Conservation (phyloP, 208 protist species). For the Endotrypanum monterogeii region DNA sequence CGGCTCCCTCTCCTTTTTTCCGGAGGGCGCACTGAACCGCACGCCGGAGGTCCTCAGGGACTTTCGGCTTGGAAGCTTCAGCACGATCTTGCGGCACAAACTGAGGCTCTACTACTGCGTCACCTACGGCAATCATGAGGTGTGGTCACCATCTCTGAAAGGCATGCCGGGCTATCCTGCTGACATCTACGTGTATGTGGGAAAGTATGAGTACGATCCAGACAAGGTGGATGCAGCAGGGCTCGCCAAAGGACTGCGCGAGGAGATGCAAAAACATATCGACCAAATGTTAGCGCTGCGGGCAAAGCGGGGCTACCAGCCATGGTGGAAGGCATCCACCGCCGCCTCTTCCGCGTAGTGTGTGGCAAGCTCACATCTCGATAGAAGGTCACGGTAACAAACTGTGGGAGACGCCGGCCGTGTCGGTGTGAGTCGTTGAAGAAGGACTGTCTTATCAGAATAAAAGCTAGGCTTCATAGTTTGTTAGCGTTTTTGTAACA, state of each 20-base stretch:
- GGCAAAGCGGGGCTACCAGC: slow-evolving; percentile 38
- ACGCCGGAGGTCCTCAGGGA: slow-evolving; percentile 75
- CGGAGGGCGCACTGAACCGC: slow-evolving; percentile 83
- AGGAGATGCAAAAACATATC: slow-evolving; percentile 79
- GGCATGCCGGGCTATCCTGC: slow-evolving; percentile 74
- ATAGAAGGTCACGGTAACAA: not conserved
- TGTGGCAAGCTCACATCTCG: not conserved
- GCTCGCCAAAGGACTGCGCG: slow-evolving; percentile 50
- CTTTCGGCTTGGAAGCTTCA: slow-evolving; percentile 87
- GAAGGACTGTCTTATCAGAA: not conserved
- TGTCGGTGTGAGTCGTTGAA: not conserved
- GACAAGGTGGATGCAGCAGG: slow-evolving; percentile 40
- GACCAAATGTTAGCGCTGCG: slow-evolving; percentile 52
- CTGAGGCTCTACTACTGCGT: slow-evolving; percentile 76
- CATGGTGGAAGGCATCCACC: slow-evolving; percentile 33
- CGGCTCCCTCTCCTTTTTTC: slow-evolving; percentile 83
- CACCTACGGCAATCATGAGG: slow-evolving; percentile 79
- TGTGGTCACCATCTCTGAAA: slow-evolving; percentile 63
- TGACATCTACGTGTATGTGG: slow-evolving; percentile 78
- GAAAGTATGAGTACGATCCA: slow-evolving; percentile 74
- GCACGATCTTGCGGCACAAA: slow-evolving; percentile 62
- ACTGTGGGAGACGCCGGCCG: too few relatives aligned
- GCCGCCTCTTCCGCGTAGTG: not conserved
- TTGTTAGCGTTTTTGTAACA: too few relatives aligned
- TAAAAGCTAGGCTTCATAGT: not conserved